Percentiles rank a stretch among this genome's conserved stretches.
Evolutionary conservation across 2,329 filamentous ascomycete species (phyloP).

Genomic region (Verruconis gallopava): DNA sequence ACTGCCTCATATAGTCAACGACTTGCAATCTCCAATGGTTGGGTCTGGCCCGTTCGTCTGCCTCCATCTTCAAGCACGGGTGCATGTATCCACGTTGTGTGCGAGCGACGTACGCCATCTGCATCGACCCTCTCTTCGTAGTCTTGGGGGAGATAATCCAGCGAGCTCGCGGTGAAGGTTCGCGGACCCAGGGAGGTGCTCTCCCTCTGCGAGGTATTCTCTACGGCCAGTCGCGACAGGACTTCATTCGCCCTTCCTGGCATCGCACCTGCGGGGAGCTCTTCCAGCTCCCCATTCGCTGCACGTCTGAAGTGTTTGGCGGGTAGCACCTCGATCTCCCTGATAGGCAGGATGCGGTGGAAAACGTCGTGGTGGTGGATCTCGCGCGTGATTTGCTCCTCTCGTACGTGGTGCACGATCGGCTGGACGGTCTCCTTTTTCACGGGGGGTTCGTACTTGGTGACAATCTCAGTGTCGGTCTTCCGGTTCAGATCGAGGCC

Average conservation of each 20-base stretch:
- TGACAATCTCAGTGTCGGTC: constrained; percentile 25
- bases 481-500: constrained; percentile 24
- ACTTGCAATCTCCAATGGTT: no score
- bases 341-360: constrained; percentile 40
- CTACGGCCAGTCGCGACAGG: constrained; percentile 9
- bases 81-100: constrained; percentile 34
- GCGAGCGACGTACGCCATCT: constrained; percentile 29
- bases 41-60: constrained; percentile 22
- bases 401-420: constrained; percentile 31
- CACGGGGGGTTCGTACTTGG: constrained; percentile 32
- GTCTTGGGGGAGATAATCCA: constrained; percentile 28
- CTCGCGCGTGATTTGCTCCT: constrained; percentile 38
- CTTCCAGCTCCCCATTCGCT: constrained; percentile 24
- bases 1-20: no score
- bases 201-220: constrained; percentile 14
- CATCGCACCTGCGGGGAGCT: constrained; percentile 33
- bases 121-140: constrained; percentile 24
- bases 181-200: constrained; percentile 12
- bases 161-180: constrained; percentile 23
- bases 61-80: constrained; percentile 26
- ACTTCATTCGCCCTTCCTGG: constrained; percentile 17
- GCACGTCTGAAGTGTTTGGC: constrained; percentile 37
- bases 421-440: constrained; percentile 36
- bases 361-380: constrained; percentile 41
- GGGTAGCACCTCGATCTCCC: constrained; percentile 40